A percentile compares a stretch with the other conserved stretches of the same genome.
These are phyloP conservation scores for Periconia sp. DNA, from an alignment of 2,329 filamentous ascomycete genomes.

Conservation along the genomic window DNA sequence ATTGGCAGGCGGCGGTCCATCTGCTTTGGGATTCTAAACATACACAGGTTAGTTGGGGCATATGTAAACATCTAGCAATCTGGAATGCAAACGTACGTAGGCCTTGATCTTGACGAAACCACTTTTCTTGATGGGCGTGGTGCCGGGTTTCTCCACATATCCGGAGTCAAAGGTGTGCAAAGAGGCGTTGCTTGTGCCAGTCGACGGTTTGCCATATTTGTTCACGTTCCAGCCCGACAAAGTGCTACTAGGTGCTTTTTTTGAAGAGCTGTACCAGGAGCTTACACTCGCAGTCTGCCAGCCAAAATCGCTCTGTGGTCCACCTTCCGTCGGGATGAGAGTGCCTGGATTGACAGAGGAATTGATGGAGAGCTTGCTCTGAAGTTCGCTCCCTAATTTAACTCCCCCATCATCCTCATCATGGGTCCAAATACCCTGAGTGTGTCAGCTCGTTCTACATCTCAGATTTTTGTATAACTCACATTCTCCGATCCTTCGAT, in stretches of 20 bases:
- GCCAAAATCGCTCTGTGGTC: conserved; percentile 6
- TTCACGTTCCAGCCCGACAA: conserved; percentile 21
- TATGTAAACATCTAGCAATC: conserved; percentile 31
- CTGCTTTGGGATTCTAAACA: conserved; percentile 12
- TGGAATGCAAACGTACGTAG: conserved; percentile 22
- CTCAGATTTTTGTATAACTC: neutral
- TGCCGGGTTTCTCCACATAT: conserved; percentile 25
- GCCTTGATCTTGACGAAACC: conserved; percentile 35
- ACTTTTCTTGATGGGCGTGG: conserved; percentile 8
- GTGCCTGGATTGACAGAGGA: conserved; percentile 8
- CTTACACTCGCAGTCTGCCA: conserved; percentile 17
- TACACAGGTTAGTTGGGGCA: neutral
- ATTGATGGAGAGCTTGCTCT: conserved; percentile 16
- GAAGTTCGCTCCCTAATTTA: conserved; percentile 15
- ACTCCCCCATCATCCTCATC: conserved; percentile 19
- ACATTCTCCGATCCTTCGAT: conserved; percentile 22
- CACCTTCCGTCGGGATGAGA: conserved; percentile 25
- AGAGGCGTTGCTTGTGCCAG: conserved; percentile 16
- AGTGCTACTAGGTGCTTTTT: conserved; percentile 4
- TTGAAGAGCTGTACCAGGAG: conserved; percentile 29
- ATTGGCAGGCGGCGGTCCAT: neutral
- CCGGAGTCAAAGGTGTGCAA: conserved; percentile 24
- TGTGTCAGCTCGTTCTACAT: conserved; percentile 8
- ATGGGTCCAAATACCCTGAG: conserved; percentile 12
- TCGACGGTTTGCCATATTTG: conserved; percentile 19